These are phyloP conservation scores for Prinsepia uniflora DNA, from an alignment of 306 rosid genomes.

Conservation along the genomic window DNA sequence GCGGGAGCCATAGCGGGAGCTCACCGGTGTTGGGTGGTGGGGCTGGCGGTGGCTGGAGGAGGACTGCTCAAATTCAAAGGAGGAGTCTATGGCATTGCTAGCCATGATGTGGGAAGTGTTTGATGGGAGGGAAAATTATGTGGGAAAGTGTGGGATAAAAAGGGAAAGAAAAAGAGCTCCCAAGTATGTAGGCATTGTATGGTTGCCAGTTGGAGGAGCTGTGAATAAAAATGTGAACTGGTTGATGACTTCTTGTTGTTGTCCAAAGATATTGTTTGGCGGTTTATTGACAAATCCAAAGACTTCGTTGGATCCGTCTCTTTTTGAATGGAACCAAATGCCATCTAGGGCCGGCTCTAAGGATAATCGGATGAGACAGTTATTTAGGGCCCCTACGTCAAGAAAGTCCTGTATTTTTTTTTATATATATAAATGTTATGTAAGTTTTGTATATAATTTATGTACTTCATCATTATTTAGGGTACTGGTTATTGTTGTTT, in stretches of 20 bases:
- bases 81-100: constrained; percentile 33
- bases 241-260: not conserved
- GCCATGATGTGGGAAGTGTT: constrained; percentile 11
- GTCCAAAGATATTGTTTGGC: not conserved
- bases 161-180: not conserved
- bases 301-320: constrained; percentile 14
- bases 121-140: not conserved
- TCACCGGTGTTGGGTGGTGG: constrained; percentile 35
- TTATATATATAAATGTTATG: too few relatives aligned
- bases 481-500: too few relatives aligned
- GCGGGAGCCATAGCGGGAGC: constrained; percentile 33
- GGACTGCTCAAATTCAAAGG: constrained; percentile 38
- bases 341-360: too few relatives aligned
- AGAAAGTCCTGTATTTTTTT: too few relatives aligned
- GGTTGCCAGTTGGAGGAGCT: constrained; percentile 1
- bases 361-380: too few relatives aligned
- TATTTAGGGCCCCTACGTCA: too few relatives aligned
- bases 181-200: not conserved
- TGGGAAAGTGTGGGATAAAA: not conserved
- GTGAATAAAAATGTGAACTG: not conserved
- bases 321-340: not conserved
- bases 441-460: too few relatives aligned
- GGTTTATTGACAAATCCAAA: not conserved
- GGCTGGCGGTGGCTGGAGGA: constrained; percentile 17
- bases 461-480: too few relatives aligned